Evolutionary conservation across 2,329 filamentous ascomycete genomes (phyloP), one percentile per base, ranked within the genome.

Genomic region (Aspergillus phoenicis): DNA sequence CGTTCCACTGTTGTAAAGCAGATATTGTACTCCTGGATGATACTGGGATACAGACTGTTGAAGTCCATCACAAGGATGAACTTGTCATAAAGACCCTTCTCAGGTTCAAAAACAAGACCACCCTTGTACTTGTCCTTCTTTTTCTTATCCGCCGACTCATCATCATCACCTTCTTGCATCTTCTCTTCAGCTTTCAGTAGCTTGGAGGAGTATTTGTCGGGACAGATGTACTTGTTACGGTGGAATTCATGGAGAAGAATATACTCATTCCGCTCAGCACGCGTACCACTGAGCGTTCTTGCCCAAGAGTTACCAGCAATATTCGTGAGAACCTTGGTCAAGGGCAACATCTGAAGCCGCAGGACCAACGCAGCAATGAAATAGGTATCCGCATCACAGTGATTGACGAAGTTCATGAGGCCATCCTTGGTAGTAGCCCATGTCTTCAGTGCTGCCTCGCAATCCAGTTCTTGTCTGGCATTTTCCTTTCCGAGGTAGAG

Each of bases 101-200:
- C 93, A 4, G 95, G 95, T 76, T 99, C 95, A 70, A 99, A 98
- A 60, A 99, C 95, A 33, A 99, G 87, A 83, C 96, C 95, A 74
- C 95, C 95, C 81, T 99, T 98, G 83, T 90, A 99, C 78, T 98
- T 99, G 80, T 99, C 96, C 77, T 97, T 99, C 83, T 98, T 99
- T 80, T 97, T 99, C 62, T 85, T 86, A 64, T 92, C 91, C 2
- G 75, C 80, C 8, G 83, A 86, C 54, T 86, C 85, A 54, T 86
- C 85, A 22, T 89, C 90, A 52, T 91, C 90, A 5, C 72, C 79
- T 7, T 90, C 88, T 20, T 83, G 80, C 54, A 83, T 82, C 62
- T 92, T 90, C 56, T 93, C 91, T 58, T 92, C 90, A 15, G 80
- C 79, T 70, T 90, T 91, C 52, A 87, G 84, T 62, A 91, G 90